Evolutionary conservation across 306 rosid genomes (phyloP).

Genomic region (Vigna reflexopilosa): DNA sequence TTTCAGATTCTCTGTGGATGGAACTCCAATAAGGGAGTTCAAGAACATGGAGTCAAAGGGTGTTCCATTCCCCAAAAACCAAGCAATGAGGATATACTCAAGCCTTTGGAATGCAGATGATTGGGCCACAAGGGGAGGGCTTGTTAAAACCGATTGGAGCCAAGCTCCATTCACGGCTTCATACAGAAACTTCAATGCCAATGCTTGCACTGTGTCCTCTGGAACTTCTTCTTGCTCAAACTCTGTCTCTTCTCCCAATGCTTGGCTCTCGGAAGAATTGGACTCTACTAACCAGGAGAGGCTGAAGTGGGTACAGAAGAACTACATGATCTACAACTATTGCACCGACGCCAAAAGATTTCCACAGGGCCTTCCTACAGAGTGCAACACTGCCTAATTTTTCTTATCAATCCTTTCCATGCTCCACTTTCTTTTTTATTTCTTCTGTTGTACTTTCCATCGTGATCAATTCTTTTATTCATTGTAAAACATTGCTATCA

Average conservation of each 20-base stretch:
- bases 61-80: conserved; percentile 17
- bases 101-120: conserved; percentile 81
- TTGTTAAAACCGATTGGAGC: conserved; percentile 74
- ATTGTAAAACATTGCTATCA: neutral
- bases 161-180: conserved; percentile 74
- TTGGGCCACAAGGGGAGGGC: conserved; percentile 73
- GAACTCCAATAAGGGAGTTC: conserved; percentile 72
- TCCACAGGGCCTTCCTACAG: conserved; percentile 43
- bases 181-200: conserved; percentile 63
- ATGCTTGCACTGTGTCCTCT: conserved; percentile 57
- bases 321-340: conserved; percentile 74
- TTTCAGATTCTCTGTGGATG: conserved; percentile 65
- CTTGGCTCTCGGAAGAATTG: conserved; percentile 56
- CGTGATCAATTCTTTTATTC: conserved; percentile 9
- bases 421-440: neutral
- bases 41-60: conserved; percentile 51
- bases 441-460: neutral
- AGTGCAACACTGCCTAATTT: conserved; percentile 26
- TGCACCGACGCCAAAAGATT: conserved; percentile 47
- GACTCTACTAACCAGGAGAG: conserved; percentile 45
- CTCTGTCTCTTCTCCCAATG: neutral
- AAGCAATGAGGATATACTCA: conserved; percentile 68
- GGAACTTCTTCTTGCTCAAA: conserved; percentile 58
- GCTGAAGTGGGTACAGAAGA: conserved; percentile 59
- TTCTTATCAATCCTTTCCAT: neutral